phyloP scores from a whole-genome alignment of 2,329 filamentous ascomycete genomes.

The Ascochyta lentis region DNA sequence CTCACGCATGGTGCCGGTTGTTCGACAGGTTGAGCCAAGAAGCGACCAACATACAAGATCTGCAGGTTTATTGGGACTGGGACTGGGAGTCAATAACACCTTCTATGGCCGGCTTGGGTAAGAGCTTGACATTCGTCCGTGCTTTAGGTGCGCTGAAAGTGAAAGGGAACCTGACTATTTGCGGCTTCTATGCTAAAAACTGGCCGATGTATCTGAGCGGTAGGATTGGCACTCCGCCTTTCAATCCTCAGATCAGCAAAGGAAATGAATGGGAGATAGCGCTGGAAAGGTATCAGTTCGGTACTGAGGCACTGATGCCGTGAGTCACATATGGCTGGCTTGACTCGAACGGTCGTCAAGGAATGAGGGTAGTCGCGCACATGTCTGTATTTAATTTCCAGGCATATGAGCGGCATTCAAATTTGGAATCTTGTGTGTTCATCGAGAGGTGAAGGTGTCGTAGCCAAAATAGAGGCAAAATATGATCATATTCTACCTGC shows the following conservation, averaged over 20 bases:
- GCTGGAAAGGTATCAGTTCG: neutral
- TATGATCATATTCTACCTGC: too few species aligned
- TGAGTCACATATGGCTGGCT: neutral
- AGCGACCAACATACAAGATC: neutral
- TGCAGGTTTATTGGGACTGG: neutral
- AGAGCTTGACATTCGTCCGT: neutral
- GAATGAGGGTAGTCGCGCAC: neutral
- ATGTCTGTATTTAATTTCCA: neutral
- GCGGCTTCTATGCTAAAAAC: neutral
- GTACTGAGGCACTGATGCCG: neutral
- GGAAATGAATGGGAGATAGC: neutral
- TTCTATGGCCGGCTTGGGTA: neutral
- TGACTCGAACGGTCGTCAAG: neutral
- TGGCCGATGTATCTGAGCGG: neutral
- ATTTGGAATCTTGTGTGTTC: too few species aligned
- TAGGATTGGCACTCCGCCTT: too few species aligned
- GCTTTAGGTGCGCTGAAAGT: neutral
- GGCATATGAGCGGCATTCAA: too few species aligned
- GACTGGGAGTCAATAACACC: neutral
- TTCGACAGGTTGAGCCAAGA: neutral
- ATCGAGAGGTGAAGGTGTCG: too few species aligned
- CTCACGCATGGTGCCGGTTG: neutral
- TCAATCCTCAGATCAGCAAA: too few species aligned
- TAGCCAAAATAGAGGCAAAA: too few species aligned
- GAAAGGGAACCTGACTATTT: neutral